A percentile compares a stretch with the other conserved stretches of the same genome.
Conservation (phyloP, 2,329 filamentous ascomycete species). For the Pseudomassariella vexata region DNA sequence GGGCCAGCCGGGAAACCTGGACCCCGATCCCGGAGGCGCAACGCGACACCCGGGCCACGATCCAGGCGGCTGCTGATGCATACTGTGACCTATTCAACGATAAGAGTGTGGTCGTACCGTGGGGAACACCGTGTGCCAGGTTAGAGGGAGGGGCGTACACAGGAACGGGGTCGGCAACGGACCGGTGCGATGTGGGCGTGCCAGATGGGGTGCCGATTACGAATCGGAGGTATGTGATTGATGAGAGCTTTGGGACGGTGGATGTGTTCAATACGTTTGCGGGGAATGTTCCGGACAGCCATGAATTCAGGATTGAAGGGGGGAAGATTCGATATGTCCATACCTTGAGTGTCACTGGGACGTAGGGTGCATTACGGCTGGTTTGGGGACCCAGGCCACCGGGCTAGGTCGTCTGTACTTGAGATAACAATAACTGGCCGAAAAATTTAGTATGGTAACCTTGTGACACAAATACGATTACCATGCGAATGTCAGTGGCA, state of each 20-base stretch:
- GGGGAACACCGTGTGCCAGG: slow-evolving; percentile 29
- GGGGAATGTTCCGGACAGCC: slow-evolving; percentile 24
- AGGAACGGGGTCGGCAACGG: slow-evolving; percentile 19
- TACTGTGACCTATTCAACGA: slow-evolving; percentile 31
- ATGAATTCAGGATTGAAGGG: slow-evolving; percentile 26
- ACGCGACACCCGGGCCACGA: slow-evolving; percentile 24
- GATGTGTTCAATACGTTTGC: slow-evolving; percentile 25
- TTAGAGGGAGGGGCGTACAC: slow-evolving; percentile 31
- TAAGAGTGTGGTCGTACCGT: slow-evolving; percentile 29
- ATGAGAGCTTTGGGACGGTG: slow-evolving; percentile 22
- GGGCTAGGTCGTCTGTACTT: too few species aligned
- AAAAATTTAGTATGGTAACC: too few species aligned
- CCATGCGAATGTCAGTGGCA: too few species aligned
- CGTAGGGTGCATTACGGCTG: too few species aligned
- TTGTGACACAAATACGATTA: too few species aligned
- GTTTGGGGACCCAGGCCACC: too few species aligned
- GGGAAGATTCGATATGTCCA: slow-evolving; percentile 26
- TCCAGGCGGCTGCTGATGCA: slow-evolving; percentile 30
- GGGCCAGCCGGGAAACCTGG: slow-evolving; percentile 28
- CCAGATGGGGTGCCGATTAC: slow-evolving; percentile 22
- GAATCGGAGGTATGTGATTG: slow-evolving; percentile 23
- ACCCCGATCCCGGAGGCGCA: slow-evolving; percentile 23
- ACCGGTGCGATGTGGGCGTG: slow-evolving; percentile 30
- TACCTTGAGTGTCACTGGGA: slow-evolving; percentile 27
- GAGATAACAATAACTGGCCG: too few species aligned